Percentiles rank a stretch among this genome's conserved stretches.
phyloP scores from a whole-genome alignment of 2,329 filamentous ascomycete genomes.

The Fusarium vanettenii region DNA sequence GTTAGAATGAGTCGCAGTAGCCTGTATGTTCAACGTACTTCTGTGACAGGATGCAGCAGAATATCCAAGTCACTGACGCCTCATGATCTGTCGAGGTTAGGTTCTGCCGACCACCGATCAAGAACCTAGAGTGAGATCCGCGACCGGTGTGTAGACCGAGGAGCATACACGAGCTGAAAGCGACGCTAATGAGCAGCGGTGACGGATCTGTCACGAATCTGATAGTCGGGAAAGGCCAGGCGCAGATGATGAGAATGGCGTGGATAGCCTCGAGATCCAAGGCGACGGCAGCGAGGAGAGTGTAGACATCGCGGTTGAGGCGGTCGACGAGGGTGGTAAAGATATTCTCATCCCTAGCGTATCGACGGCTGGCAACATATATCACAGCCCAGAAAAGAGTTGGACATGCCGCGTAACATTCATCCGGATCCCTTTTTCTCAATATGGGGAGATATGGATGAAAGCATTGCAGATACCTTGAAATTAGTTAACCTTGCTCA shows the following conservation, averaged over 20 bases:
- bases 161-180: conserved; percentile 60
- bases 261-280: conserved; percentile 62
- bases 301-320: conserved; percentile 59
- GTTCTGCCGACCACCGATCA: conserved; percentile 56
- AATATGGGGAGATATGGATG: conserved; percentile 66
- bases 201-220: conserved; percentile 65
- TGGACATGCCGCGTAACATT: conserved; percentile 59
- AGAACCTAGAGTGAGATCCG: conserved; percentile 62
- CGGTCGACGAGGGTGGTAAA: conserved; percentile 60
- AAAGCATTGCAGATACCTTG: conserved; percentile 63
- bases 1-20: not conserved
- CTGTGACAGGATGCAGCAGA: conserved; percentile 64
- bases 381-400: conserved; percentile 68
- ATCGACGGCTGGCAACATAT: conserved; percentile 61
- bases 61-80: conserved; percentile 64
- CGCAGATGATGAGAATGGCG: conserved; percentile 61
- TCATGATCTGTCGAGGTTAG: conserved; percentile 62
- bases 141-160: conserved; percentile 65
- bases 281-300: conserved; percentile 55
- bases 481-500: not conserved
- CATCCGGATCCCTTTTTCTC: conserved; percentile 61
- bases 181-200: conserved; percentile 58
- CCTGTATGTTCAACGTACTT: conserved; percentile 47
- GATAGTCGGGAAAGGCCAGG: conserved; percentile 64
- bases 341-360: conserved; percentile 56